These are phyloP conservation scores for Phyllosticta ampelicida DNA, from an alignment of 2,329 filamentous ascomycete genomes.

Conservation along the genomic window DNA sequence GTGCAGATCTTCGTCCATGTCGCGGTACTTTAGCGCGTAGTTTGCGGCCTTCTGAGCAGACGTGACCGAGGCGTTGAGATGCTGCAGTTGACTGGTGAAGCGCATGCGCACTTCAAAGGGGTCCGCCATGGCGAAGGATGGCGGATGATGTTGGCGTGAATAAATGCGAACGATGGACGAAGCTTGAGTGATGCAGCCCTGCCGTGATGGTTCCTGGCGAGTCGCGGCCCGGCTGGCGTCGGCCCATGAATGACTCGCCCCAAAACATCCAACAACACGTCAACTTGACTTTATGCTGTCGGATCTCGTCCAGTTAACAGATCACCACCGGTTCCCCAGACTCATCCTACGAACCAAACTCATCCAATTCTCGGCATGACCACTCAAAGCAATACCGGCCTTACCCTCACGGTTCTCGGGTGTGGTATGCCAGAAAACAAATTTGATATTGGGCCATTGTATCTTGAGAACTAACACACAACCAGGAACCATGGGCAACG, in stretches of 20 bases:
- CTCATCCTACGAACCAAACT: neutral
- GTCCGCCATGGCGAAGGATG: slow-evolving; percentile 50
- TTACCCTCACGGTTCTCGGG: slow-evolving; percentile 71
- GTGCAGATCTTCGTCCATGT: slow-evolving; percentile 95
- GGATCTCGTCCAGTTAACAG: neutral
- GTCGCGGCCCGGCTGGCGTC: slow-evolving; percentile 5
- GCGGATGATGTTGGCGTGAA: neutral
- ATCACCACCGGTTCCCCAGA: neutral
- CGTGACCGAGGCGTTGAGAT: slow-evolving; percentile 80
- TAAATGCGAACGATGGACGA: neutral
- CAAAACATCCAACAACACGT: neutral
- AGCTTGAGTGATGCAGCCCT: neutral
- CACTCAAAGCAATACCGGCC: slow-evolving; percentile 25
- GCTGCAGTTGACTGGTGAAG: slow-evolving; percentile 82
- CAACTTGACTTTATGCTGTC: neutral
- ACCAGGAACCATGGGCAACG: slow-evolving; percentile 72
- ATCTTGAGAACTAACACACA: neutral
- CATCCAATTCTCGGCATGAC: neutral
- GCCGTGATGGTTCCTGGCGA: neutral
- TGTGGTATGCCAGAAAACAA: slow-evolving; percentile 51
- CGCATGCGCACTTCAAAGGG: slow-evolving; percentile 98
- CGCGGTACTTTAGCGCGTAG: slow-evolving; percentile 86
- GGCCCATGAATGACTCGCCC: neutral
- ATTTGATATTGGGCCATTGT: neutral
- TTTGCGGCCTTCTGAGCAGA: slow-evolving; percentile 87